Base-by-base conservation (phyloP, 306 rosid species). In the Clitoria ternatea region DNA sequence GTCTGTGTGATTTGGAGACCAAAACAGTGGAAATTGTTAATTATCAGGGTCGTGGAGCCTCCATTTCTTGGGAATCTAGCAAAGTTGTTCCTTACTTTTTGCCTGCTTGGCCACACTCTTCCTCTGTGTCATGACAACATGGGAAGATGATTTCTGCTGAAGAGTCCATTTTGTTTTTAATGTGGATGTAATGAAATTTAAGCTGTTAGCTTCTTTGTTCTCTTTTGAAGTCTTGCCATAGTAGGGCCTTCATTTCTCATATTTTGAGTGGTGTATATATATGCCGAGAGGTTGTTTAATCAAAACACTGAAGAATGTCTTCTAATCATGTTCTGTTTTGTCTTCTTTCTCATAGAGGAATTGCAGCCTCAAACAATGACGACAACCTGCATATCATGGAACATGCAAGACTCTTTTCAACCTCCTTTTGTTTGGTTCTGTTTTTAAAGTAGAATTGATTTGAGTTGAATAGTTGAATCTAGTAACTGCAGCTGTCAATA, bases 51-150 rank as follows among this genome's bases (percentile, higher is more conserved):
- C 75, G 80, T n/a, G 87, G 81, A 74, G 72, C 79, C 35, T 14
- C 85, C 44, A 78, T 91, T 75, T 77, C 89, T 19, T 85, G 90
- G 90, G 96, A 85, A 61, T 78, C 83, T 50, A 81, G 97, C 72
- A 75, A 70, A 75, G 84, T 85, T 8, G 83, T 85, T 54, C 95
- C 97, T 14, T 90, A 78, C 90, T 88, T 82, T 76, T 82, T 40
- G 33, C 91, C 89, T 20, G 66, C 85, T 14, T 90, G 97, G 97
- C 90, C 97, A 33, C 22, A 22, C 3, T 53, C 87, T 57, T 79
- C 55, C 74, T 47, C 59, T 45, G 69, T 66, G 40, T 30, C 42
- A 2, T 48, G 26, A 68, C 15, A 37, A 44, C 47, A 57, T 45
- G 19, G 52, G 17, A 67, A 56, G 68, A 30, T n/a, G n/a, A n/a